Base-by-base conservation (phyloP, 805 yeast genomes). In the Metschnikowia drakensbergensis region DNA sequence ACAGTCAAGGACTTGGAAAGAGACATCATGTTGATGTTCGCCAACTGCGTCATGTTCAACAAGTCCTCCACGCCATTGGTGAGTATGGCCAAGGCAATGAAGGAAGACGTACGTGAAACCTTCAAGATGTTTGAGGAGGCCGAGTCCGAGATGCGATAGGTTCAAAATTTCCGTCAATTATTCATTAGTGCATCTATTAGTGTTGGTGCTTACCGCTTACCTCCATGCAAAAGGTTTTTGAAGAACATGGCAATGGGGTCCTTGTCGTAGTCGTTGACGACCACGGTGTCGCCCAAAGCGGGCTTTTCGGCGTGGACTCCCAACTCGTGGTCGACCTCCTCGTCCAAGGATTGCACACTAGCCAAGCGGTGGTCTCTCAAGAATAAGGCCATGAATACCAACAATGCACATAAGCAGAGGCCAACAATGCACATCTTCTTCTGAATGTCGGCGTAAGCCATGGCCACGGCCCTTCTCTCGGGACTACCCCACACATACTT, bases 41-140 rank as follows among this genome's bases (percentile, higher is more conserved):
- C 92, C 45, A 88, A 88, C 63, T 88, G 92, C 13, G 77, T 87
- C 13, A 88, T 88, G 94, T 88, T 83, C 67, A 87, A 88, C 63
- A 79, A 79, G 56, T 74, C 80, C 52, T 81, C 77, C 51, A 78
- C 82, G 27, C 88, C 83, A 46, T 74, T 85, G 51, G 80, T 78
- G 37, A 63, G 66, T 33, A 77, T 87, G 76, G 79, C 89, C 1
- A 68, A 76, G 52, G 87, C 81, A 54, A 86, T 88, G 92, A 82
- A 80, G 68, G 68, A 72, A 37, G 94, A 86, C 44, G 80, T 84
- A 4, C 80, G 77, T 31, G 77, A 72, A 11, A 68, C 82, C 31
- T 70, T 82, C 53, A 69, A 76, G 47, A 65, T 85, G 61, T 83
- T 86, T 60, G 76, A 77, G 54, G 88, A 82, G 13, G 81, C 82